phyloP scores from a whole-genome alignment of 2,329 filamentous ascomycete genomes.

The Penicillium hordei region DNA sequence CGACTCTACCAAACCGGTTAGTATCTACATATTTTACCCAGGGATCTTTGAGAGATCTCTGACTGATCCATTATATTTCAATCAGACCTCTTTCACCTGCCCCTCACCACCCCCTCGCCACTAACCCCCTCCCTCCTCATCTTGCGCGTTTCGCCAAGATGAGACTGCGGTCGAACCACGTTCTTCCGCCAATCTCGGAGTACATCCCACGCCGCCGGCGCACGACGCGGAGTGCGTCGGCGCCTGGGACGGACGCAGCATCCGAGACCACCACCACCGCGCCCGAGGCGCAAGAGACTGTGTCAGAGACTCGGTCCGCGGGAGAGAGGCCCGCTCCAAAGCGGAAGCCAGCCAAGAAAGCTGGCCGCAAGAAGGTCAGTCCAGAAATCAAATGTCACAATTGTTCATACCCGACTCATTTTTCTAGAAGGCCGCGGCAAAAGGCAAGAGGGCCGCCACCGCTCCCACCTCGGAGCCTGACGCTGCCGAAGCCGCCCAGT shows the following conservation, averaged over 20 bases:
- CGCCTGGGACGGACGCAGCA: background rate
- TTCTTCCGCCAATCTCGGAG: slow-evolving; percentile 33
- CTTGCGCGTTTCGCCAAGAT: slow-evolving; percentile 25
- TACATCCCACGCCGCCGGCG: slow-evolving; percentile 17
- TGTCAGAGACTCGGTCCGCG: slow-evolving; percentile 1
- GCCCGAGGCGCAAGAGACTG: background rate
- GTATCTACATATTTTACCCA: background rate
- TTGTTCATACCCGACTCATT: background rate
- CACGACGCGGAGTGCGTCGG: slow-evolving; percentile 20
- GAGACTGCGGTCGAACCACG: slow-evolving; percentile 42
- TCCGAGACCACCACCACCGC: slow-evolving; percentile 1
- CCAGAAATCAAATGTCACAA: background rate
- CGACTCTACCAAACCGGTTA: background rate
- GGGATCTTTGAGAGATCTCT: background rate
- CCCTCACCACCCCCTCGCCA: background rate
- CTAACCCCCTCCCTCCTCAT: background rate
- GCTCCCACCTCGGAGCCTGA: background rate
- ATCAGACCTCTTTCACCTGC: background rate
- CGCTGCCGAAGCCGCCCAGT: background rate
- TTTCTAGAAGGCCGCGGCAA: background rate
- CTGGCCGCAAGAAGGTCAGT: slow-evolving; percentile 3
- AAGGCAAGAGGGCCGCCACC: background rate
- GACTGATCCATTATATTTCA: background rate
- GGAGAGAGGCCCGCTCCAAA: slow-evolving; percentile 5
- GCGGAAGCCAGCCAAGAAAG: slow-evolving; percentile 1